phyloP scores from a whole-genome alignment of 176 grass and related monocot genomes.

The Raddia guianensis region DNA sequence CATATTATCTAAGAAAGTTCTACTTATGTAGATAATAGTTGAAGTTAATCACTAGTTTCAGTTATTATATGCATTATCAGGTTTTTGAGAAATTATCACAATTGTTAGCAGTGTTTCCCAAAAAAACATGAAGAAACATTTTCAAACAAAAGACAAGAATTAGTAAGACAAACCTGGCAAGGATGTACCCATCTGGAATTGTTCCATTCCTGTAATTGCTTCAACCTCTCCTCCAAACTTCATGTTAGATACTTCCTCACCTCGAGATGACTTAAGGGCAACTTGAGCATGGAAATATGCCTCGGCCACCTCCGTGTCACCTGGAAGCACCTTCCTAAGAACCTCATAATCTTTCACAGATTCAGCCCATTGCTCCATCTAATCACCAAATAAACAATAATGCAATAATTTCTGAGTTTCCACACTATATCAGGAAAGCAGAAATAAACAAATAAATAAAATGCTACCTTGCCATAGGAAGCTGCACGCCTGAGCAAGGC shows the following conservation, averaged over 20 bases:
- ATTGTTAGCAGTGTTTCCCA: background rate
- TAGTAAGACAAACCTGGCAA: slow-evolving; percentile 78
- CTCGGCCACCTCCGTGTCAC: slow-evolving; percentile 83
- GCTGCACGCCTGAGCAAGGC: slow-evolving; percentile 93
- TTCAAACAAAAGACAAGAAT: background rate
- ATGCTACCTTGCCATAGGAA: slow-evolving; percentile 76
- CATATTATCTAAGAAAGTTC: slow-evolving; percentile 6
- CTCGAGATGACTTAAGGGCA: slow-evolving; percentile 82
- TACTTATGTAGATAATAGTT: background rate
- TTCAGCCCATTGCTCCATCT: slow-evolving; percentile 88
- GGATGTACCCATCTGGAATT: slow-evolving; percentile 76
- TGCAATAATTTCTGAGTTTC: background rate
- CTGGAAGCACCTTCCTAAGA: slow-evolving; percentile 80
- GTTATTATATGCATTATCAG: background rate
- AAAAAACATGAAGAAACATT: background rate
- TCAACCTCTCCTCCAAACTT: slow-evolving; percentile 98
- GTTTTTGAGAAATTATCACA: background rate
- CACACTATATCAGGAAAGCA: slow-evolving; percentile 7
- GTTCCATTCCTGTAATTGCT: slow-evolving; percentile 71
- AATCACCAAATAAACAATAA: slow-evolving; percentile 40
- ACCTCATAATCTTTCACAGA: slow-evolving; percentile 86
- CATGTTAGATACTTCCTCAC: slow-evolving; percentile 84
- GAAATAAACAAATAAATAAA: background rate
- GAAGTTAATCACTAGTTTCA: background rate
- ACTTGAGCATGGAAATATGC: slow-evolving; percentile 89